Evolutionary conservation across 1,139 yeast genomes (phyloP), one percentile per base, ranked within the genome.

Genomic region (Yamadazyma friedrichii): DNA sequence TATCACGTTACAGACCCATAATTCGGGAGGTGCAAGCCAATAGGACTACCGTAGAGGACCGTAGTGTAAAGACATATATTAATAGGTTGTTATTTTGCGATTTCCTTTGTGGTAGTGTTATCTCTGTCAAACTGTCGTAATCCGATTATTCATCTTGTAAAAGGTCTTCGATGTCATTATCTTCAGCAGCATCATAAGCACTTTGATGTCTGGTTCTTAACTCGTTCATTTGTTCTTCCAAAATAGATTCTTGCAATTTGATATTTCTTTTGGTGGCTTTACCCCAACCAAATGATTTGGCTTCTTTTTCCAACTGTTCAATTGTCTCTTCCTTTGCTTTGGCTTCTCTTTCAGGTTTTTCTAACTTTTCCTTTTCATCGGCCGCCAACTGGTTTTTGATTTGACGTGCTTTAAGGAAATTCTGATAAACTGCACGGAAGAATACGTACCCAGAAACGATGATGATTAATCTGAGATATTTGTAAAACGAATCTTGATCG

Each of bases 261-360:
- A 77, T 80, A 42, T 58, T 70, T 50, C 70, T 68, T 64, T 89
- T 76, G 9, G 91, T 84, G 55, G 75, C 74, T 58, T 84, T 84
- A 42, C 93, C 93, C 88, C 89, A 84, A 16, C 93, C 91, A 67
- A 84, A 84, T 8, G 72, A 56, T 35, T 67, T 58, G 35, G 80
- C 76, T 52, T 73, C 78, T 15, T 51, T 46, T 39, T 60, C 59
- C 45, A 68, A 56, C 36, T 58, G 60, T 39, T 65, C 65, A 36
- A 55, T 59, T 29, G 52, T 51, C 39, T 60, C 66, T 42, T 59
- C 58, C 40, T 51, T 54, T 42, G 56, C 67, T 36, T 69, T 46
- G 42, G 58, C 57, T 31, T 67, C 70, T 42, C 52, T 57, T 13
- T 67, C 73, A 10, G 62, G 61, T 41, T 59, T 58, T 30, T 67